Percentiles rank a stretch among this genome's conserved stretches.
Conservation (phyloP, 2,329 filamentous ascomycete species). For the Alternaria hordeiaustralica region DNA sequence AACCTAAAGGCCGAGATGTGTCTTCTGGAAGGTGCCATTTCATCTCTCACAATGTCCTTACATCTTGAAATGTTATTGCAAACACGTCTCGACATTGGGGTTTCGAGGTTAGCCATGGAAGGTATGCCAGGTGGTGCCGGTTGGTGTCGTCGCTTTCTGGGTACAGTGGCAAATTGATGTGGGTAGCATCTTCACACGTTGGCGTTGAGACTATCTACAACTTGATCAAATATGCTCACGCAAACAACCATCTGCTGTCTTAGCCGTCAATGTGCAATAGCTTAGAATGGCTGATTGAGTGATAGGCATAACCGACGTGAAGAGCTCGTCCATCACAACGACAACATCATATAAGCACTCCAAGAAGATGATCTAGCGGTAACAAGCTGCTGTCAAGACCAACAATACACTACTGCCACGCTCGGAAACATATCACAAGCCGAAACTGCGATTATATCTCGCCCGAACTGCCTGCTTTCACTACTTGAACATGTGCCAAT, state of each 20-base stretch:
- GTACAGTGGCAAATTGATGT: neutral
- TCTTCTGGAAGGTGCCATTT: neutral
- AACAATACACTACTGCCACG: neutral
- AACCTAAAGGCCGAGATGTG: constrained; percentile 4
- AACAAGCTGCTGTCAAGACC: neutral
- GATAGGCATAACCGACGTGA: neutral
- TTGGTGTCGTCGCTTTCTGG: neutral
- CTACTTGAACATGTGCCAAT: neutral
- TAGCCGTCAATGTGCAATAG: neutral
- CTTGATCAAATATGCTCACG: neutral
- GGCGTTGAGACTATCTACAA: neutral
- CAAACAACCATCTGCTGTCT: neutral
- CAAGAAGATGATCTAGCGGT: neutral
- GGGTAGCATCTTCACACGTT: neutral
- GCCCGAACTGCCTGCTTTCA: neutral
- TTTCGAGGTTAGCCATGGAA: neutral
- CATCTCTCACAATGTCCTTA: neutral
- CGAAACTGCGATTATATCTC: neutral
- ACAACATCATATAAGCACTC: neutral
- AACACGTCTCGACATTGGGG: neutral
- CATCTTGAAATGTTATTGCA: neutral
- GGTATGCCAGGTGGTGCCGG: neutral
- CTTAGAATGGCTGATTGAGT: neutral
- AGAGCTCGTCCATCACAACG: neutral
- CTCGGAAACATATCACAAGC: neutral